Percentiles rank a stretch among this genome's conserved stretches.
These are phyloP conservation scores for Chaetomiaceae sp. DNA, from an alignment of 2,329 filamentous ascomycete genomes.

Conservation along the genomic window DNA sequence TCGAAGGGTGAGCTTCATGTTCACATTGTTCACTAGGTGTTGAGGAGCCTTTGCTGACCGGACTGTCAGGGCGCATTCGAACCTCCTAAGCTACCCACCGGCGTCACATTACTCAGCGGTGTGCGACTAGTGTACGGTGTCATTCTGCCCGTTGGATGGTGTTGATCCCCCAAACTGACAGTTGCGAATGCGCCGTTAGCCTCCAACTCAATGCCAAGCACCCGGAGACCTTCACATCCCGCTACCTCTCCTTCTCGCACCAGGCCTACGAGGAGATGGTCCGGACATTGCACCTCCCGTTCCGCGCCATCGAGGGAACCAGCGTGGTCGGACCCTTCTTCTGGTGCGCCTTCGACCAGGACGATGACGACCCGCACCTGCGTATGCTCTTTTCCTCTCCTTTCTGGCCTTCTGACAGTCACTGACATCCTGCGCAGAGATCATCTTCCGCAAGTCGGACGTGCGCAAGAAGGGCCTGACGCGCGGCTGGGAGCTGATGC, in stretches of 20 bases:
- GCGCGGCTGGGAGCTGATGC: conserved; percentile 58
- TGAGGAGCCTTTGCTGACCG: conserved; percentile 1
- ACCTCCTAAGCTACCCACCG: conserved; percentile 38
- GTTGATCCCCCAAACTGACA: not conserved
- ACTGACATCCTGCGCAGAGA: too few relatives aligned
- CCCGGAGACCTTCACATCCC: conserved; percentile 51
- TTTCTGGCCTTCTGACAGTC: too few relatives aligned
- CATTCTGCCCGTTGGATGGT: not conserved
- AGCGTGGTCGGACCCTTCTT: conserved; percentile 58
- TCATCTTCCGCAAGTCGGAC: conserved; percentile 60
- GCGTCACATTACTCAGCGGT: conserved; percentile 42
- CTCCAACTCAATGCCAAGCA: conserved; percentile 51
- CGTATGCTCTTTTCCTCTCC: conserved; percentile 39
- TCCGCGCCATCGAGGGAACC: conserved; percentile 51
- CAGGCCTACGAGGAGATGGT: conserved; percentile 51
- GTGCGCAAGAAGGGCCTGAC: conserved; percentile 59
- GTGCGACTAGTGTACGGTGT: conserved; percentile 48
- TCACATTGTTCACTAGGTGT: not conserved
- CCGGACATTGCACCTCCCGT: conserved; percentile 46
- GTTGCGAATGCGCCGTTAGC: conserved; percentile 30
- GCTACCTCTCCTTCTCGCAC: conserved; percentile 48
- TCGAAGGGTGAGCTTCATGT: conserved; percentile 39
- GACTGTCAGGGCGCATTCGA: conserved; percentile 45
- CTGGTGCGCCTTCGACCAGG: conserved; percentile 52
- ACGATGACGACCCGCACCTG: conserved; percentile 50